phyloP scores from a whole-genome alignment of 2,329 filamentous ascomycete species.

The Monosporascus sp. region DNA sequence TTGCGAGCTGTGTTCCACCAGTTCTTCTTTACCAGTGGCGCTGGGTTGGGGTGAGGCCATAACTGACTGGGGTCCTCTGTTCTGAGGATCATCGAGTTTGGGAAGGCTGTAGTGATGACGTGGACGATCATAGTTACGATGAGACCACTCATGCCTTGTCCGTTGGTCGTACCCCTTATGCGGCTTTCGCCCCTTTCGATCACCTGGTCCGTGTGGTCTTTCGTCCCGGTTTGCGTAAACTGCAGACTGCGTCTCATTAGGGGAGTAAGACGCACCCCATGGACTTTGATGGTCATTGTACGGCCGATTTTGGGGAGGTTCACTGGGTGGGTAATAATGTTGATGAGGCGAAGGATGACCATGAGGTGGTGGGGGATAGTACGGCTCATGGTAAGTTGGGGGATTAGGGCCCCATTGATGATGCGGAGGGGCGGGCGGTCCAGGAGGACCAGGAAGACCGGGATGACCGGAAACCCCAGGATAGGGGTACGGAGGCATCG shows the following conservation, averaged over 20 bases:
- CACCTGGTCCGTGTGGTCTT: neutral
- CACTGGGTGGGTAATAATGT: slow-evolving; percentile 2
- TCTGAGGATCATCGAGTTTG: neutral
- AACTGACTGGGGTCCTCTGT: neutral
- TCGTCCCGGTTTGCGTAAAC: neutral
- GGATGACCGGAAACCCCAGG: neutral
- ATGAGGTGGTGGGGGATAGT: neutral
- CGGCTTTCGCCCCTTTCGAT: neutral
- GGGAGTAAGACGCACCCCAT: neutral
- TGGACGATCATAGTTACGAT: neutral
- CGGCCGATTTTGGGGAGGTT: neutral
- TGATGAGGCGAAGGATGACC: slow-evolving; percentile 6
- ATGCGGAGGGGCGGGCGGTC: neutral
- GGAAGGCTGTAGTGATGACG: neutral
- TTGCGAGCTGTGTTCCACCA: no score
- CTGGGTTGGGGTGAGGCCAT: neutral
- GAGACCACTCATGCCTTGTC: neutral
- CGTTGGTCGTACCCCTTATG: neutral
- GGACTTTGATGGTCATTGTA: neutral
- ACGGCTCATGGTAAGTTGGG: neutral
- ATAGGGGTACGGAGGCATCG: neutral
- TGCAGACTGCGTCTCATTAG: neutral
- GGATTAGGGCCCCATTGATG: neutral
- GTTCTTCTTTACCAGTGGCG: neutral
- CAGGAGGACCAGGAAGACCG: neutral